These are phyloP conservation scores for Diplodia scrobiculata DNA, from an alignment of 2,329 filamentous ascomycete genomes.

Conservation along the genomic window DNA sequence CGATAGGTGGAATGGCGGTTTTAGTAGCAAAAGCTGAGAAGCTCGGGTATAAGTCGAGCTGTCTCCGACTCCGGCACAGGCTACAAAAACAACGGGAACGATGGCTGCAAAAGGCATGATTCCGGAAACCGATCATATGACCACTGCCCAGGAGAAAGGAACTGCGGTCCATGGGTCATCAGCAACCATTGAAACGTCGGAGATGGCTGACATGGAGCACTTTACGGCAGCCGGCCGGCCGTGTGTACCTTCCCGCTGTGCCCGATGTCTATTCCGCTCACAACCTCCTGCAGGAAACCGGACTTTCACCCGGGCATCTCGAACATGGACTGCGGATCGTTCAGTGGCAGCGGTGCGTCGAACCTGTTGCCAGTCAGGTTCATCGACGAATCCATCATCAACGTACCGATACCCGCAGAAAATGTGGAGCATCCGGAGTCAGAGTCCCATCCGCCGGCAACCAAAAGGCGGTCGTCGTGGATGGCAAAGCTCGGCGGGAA, in stretches of 20 bases:
- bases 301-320: conserved; percentile 1
- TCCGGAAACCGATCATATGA: not conserved
- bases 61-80: not conserved
- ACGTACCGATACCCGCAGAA: not conserved
- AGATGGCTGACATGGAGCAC: not conserved
- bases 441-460: not conserved
- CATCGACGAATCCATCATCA: conserved; percentile 8
- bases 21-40: not conserved
- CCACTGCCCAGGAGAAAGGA: not conserved
- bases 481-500: not conserved
- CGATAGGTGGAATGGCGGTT: not conserved
- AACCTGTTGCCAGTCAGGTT: not conserved
- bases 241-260: not conserved
- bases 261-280: not conserved
- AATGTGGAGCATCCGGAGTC: not conserved
- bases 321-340: not conserved
- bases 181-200: not conserved
- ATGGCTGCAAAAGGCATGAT: not conserved
- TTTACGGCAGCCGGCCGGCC: not conserved
- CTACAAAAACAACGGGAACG: not conserved
- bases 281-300: not conserved
- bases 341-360: not conserved
- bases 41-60: not conserved
- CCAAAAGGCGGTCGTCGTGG: not conserved
- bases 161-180: not conserved